Evolutionary conservation across 345 rosid species (phyloP).

Genomic region (Raphanus sativus): DNA sequence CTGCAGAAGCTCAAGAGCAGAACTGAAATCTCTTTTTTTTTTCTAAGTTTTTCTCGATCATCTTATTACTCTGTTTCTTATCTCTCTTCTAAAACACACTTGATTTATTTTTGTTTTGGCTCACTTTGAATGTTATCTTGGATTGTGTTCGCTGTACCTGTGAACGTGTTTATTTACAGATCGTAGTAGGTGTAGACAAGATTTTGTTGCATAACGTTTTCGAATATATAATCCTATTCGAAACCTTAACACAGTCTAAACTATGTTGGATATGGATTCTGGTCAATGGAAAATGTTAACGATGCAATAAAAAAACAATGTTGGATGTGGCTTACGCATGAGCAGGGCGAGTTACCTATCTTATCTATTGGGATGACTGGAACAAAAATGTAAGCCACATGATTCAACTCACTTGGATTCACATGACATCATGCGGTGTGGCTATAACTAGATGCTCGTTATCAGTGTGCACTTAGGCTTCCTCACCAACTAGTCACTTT

Average conservation of each 20-base stretch:
- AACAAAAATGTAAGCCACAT: neutral
- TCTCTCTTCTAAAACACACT: constrained; percentile 2
- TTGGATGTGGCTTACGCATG: neutral
- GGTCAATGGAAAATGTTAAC: neutral
- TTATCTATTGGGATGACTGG: neutral
- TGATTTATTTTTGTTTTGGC: constrained; percentile 5
- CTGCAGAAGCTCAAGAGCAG: constrained; percentile 53
- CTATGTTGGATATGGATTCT: neutral
- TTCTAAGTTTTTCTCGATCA: neutral
- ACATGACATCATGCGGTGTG: neutral
- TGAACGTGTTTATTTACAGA: constrained; percentile 11
- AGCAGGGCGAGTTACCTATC: neutral
- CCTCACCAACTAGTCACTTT: neutral
- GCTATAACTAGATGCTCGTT: neutral
- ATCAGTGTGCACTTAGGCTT: neutral
- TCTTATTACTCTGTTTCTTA: neutral
- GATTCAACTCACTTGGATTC: neutral
- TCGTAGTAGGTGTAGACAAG: constrained; percentile 8
- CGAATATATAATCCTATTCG: neutral
- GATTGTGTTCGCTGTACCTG: constrained; percentile 15
- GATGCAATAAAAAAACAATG: neutral
- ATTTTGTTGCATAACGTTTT: neutral
- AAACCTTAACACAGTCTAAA: no score
- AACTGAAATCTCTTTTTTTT: constrained; percentile 25
- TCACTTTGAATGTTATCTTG: constrained; percentile 9